Conservation (phyloP, 192 early-diverging fungal genomes). For the Backusella macrospora region DNA sequence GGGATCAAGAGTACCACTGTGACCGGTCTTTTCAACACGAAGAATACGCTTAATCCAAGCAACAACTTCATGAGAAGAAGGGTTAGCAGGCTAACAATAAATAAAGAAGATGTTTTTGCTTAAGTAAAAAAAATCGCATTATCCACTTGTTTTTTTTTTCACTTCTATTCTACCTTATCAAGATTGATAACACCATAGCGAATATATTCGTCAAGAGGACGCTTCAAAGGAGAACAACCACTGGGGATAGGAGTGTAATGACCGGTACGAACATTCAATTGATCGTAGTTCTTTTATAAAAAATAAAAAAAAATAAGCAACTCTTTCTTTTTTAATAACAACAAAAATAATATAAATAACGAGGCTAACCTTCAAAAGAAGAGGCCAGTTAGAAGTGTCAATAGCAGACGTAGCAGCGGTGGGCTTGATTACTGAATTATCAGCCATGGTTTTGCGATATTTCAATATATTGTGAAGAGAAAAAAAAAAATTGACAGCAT, state of each 20-base stretch:
- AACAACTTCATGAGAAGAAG: constrained; percentile 99
- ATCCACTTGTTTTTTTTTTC: neutral
- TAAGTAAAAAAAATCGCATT: neutral
- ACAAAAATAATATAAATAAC: neutral
- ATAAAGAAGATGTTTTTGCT: neutral
- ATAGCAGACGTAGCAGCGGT: constrained; percentile 72
- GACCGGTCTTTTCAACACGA: constrained; percentile 97
- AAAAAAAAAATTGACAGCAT: constrained; percentile 22
- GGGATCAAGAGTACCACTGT: constrained; percentile 97
- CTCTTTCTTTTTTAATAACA: neutral
- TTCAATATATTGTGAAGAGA: neutral
- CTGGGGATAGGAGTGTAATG: constrained; percentile 98
- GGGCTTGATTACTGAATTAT: constrained; percentile 83
- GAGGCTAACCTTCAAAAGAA: constrained; percentile 81
- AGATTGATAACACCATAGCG: constrained; percentile 99
- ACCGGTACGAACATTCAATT: constrained; percentile 94
- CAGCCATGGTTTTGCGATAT: constrained; percentile 25
- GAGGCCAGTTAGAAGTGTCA: constrained; percentile 94
- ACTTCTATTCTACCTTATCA: constrained; percentile 69
- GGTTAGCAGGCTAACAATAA: constrained; percentile 80
- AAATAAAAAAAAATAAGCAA: neutral
- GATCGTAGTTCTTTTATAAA: constrained; percentile 84
- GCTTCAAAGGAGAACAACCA: constrained; percentile 94
- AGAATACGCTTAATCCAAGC: constrained; percentile 99
- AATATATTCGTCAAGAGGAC: constrained; percentile 88